Base-by-base conservation (phyloP, 164 flowering plant genomes). In the Vitis cinerea region DNA sequence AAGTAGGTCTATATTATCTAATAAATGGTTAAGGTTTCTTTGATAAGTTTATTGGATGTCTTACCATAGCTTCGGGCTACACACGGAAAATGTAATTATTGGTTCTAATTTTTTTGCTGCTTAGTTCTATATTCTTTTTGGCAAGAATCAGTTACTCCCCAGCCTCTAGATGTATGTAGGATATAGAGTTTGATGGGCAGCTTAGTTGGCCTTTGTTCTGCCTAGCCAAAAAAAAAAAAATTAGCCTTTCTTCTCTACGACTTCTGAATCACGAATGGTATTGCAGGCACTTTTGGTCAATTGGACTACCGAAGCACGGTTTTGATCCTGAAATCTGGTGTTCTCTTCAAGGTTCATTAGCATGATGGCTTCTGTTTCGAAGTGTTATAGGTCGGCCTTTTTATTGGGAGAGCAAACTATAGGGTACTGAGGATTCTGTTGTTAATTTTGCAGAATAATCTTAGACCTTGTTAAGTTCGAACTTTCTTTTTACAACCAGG, bases 211-310 rank as follows among this genome's bases (percentile, higher is more conserved):
- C 51, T 44, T 47, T 62, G 10, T n/a, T 47, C 51, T 62, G 44
- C 44, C 44, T 37, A 37, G 44, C 44, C 44, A 37, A 37, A 37
- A 37, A 23, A 23, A 23, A 23, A 23, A 37, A 37, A 37, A 2
- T 15, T 63, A 58, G 60, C 16, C 50, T 37, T 66, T 65, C 51
- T 13, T 50, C 10, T 63, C 59, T 52, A 3, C 15, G 44, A 56
- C 16, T 17, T 71, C 75, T 71, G 64, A 75, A 71, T 63, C 60
- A 47, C 63, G 47, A 60, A 68, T 68, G 79, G 67, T 72, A 53
- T 72, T 77, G 79, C 76, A 72, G 79, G 79, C 16, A 76, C 58
- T 64, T 77, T 62, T 53, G 71, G 69, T 66, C 51, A 55, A 54
- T 65, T 66, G 71, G 65, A 67, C 64, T 14, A 61, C 53, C 66